Base-by-base conservation (phyloP, 2,329 filamentous ascomycete genomes). In the Trichophaea hybrida region DNA sequence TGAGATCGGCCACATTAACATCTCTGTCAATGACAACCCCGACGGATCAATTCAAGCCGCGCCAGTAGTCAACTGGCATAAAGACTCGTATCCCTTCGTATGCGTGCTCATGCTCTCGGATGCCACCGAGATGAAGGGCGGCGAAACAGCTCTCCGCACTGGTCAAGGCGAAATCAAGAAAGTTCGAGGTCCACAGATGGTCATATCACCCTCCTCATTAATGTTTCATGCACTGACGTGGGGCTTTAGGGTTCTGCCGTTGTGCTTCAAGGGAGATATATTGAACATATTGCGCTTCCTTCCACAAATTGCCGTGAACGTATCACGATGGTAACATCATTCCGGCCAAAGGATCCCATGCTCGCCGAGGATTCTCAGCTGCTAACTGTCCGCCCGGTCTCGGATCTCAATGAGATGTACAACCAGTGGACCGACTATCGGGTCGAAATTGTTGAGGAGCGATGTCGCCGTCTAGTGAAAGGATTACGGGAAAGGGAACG, bases 141-240 rank as follows among this genome's bases (percentile, higher is more conserved):
- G 76, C 55, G 82, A 80, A 63, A 86, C 79, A 8, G 82, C 78
- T n/a, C 73, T 76, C 53, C 82, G 76, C 60, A 85, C 77, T 17
- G 76, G 74, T 1, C 76, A 67, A 38, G 74, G 74, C 1, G 71
- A 74, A 31, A 71, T 75, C 55, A 72, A 72, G 66, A 76, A 75
- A 66, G 72, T 74, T 48, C 70, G 74, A 6, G 74, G 74, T 17
- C 74, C 74, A 59, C 62, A 66, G 17, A 75, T 74, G 71, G 73
- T 75, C 69, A 17, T 13, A 50, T 50, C 48, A 12, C n/a, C 15
- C 15, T 7, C 13, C n/a, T 50, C 15, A 24, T 32, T 50, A 24
- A 32, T 24, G n/a, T 50, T 13, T 7, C 4, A 50, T 50, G 1
- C 31, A 53, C 40, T 46, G 10, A 46, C 24, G 1, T n/a, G 40